Evolutionary conservation across 176 grass and related monocot genomes (phyloP), one percentile per base, ranked within the genome.

Genomic region (Oryza meyeriana): DNA sequence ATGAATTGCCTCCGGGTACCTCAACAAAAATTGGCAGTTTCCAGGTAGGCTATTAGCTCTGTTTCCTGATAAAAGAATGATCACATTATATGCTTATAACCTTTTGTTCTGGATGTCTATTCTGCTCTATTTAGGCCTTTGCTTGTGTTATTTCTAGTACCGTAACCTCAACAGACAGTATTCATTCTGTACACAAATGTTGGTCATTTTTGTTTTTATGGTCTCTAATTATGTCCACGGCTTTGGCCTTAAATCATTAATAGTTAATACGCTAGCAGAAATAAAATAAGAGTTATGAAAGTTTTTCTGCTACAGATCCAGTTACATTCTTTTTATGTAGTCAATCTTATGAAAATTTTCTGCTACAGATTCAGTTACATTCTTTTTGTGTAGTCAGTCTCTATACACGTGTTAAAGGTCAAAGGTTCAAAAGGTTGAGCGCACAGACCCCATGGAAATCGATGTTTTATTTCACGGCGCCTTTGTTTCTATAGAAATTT

Each of bases 21-120:
- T 79, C 88, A 34, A 74, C 83, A 82, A 76, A 83, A 31, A 90
- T 99, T 30, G 90, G 96, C 82, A 88, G 5, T 83, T 99, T 94
- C 62, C 89, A 99, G 93, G 96, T 99, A 83, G 63, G 47, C 29
- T 66, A 0, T 59, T 86, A 59, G 36, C 72, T 61, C 36, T 57
- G 10, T 75, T 74, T 61, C 29, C 72, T 24, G 35, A 17, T 77
- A 20, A 76, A 76, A 70, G 12, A 36, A 36, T 52, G 12, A 64
- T 64, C 12, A 11, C 8, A 45, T 30, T 48, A 30, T 69, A 76
- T 3, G 61, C 32, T 64, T 75, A 35, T 69, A 76, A 0, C 61
- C 32, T 64, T 76, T 89, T 77, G 26, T 6, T 71, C 20, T 34
- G 66, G 74, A 66, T 83, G 2, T 73, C 27, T 79, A 1, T 73